phyloP scores from a whole-genome alignment of 2,329 filamentous ascomycete genomes.

The Epichloe hybrida region DNA sequence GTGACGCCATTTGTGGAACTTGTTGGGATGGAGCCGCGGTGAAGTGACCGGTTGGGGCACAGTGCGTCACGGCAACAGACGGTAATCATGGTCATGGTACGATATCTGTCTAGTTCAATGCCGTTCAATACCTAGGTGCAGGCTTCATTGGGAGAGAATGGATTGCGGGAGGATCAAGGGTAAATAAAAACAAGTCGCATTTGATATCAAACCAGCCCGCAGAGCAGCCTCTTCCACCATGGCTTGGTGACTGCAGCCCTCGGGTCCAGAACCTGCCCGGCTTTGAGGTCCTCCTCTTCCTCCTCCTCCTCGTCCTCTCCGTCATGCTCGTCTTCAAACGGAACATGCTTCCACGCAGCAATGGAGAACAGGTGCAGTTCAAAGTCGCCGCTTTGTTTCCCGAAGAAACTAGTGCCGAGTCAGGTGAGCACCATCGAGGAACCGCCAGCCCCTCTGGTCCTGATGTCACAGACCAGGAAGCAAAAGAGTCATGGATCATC shows the following conservation, averaged over 20 bases:
- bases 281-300: constrained; percentile 8
- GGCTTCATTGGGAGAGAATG: neutral
- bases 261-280: neutral
- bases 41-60: too few relatives aligned
- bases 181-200: neutral
- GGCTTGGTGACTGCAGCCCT: constrained; percentile 3
- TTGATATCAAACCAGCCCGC: constrained; percentile 12
- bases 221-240: constrained; percentile 16
- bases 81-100: too few relatives aligned
- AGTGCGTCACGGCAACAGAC: too few relatives aligned
- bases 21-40: neutral
- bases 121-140: neutral
- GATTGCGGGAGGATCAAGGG: too few relatives aligned
- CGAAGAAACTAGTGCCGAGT: constrained; percentile 50
- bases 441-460: too few relatives aligned
- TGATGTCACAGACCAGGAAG: too few relatives aligned
- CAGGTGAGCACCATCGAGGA: constrained; percentile 10
- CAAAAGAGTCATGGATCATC: too few relatives aligned
- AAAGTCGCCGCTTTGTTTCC: constrained; percentile 57
- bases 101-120: neutral
- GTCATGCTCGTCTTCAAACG: neutral
- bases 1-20: constrained; percentile 1
- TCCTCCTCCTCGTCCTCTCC: constrained; percentile 1
- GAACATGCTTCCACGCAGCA: constrained; percentile 11
- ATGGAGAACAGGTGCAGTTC: constrained; percentile 18